phyloP scores from a whole-genome alignment of 108 stramenopile genomes.

The Skeletonema menzelii region DNA sequence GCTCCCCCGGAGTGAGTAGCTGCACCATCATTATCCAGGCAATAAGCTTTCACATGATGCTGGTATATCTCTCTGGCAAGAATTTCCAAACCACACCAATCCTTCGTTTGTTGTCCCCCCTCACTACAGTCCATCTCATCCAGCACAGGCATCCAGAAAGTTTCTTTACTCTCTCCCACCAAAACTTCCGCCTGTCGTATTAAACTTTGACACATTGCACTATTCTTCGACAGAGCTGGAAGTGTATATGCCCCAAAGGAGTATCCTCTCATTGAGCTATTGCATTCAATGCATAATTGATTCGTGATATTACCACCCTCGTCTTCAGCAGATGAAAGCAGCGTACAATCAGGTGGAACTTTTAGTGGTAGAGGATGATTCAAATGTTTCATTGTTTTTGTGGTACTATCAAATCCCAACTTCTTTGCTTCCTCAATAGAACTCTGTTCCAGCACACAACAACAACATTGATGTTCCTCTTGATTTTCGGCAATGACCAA shows the following conservation, averaged over 20 bases:
- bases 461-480: not conserved
- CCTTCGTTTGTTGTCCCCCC: not conserved
- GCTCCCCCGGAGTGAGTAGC: slow-evolving; percentile 38
- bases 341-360: not conserved
- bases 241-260: slow-evolving; percentile 14
- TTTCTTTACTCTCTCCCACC: slow-evolving; percentile 60
- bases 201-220: slow-evolving; percentile 18
- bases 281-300: slow-evolving; percentile 28
- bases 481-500: not conserved
- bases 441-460: slow-evolving; percentile 26
- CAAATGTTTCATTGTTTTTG: not conserved
- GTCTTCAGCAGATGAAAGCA: not conserved
- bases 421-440: slow-evolving; percentile 43
- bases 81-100: slow-evolving; percentile 57
- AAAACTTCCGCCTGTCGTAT: slow-evolving; percentile 58
- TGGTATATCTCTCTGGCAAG: slow-evolving; percentile 64
- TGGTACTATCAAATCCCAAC: slow-evolving; percentile 15
- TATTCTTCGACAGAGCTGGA: not conserved
- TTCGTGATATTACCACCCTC: not conserved
- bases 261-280: slow-evolving; percentile 23
- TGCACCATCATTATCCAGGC: slow-evolving; percentile 5
- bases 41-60: slow-evolving; percentile 53
- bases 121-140: slow-evolving; percentile 1
- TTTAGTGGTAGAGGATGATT: not conserved
- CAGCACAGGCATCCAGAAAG: slow-evolving; percentile 64